Conservation (phyloP, 1,284 basidiomycete species). For the Takashimella tepidaria region DNA sequence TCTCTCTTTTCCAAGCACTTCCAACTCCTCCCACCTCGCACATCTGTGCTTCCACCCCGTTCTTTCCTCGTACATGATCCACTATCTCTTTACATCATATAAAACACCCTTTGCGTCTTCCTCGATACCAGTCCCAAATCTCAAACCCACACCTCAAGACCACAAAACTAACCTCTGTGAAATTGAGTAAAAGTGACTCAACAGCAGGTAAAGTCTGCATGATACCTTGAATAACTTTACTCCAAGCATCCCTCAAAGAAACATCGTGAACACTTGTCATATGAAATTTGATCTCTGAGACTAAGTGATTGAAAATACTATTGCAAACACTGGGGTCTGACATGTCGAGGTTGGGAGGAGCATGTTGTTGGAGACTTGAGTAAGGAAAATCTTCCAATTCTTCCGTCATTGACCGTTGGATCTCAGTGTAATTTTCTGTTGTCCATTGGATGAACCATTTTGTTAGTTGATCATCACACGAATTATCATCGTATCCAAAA, state of each 20-base stretch:
- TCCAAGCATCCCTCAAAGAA: slow-evolving; percentile 53
- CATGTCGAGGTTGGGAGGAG: slow-evolving; percentile 25
- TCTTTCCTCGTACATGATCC: neutral
- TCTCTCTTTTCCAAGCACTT: too few relatives aligned
- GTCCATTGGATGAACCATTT: too few relatives aligned
- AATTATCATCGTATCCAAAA: too few relatives aligned
- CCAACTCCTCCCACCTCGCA: too few relatives aligned
- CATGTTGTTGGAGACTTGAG: slow-evolving; percentile 22
- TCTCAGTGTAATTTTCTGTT: slow-evolving; percentile 83
- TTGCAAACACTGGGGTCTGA: slow-evolving; percentile 32
- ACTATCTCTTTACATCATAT: neutral
- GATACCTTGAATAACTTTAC: slow-evolving; percentile 50
- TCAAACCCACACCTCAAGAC: neutral
- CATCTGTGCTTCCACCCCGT: too few relatives aligned
- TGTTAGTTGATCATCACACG: too few relatives aligned
- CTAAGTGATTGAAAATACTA: slow-evolving; percentile 38
- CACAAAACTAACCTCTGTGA: slow-evolving; percentile 43
- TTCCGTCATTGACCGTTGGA: slow-evolving; percentile 77
- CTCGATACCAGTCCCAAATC: too few relatives aligned
- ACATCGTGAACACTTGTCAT: slow-evolving; percentile 55
- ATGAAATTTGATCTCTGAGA: slow-evolving; percentile 49
- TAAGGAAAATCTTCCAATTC: slow-evolving; percentile 66
- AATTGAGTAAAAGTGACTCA: slow-evolving; percentile 49
- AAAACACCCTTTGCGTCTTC: too few relatives aligned
- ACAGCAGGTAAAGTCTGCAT: slow-evolving; percentile 50